Evolutionary conservation across 768 basidiomycete species (phyloP).

Genomic region (Boletus coccyginus): DNA sequence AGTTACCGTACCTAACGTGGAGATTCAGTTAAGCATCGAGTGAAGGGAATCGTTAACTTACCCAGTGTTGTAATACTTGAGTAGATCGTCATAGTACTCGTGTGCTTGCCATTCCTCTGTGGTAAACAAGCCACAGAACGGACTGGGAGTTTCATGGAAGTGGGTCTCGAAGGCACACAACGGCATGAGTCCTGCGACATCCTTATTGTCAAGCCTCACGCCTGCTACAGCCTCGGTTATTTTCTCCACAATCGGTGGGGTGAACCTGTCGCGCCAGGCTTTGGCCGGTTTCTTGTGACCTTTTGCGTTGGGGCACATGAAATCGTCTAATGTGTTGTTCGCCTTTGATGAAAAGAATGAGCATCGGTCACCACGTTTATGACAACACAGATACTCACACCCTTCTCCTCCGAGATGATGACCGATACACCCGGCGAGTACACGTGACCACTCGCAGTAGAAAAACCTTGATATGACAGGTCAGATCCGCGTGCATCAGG

Average conservation of each 20-base stretch:
- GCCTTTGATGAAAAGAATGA: constrained; percentile 29
- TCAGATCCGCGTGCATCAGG: neutral
- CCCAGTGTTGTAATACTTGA: constrained; percentile 80
- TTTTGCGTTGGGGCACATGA: constrained; percentile 59
- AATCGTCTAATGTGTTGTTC: constrained; percentile 69
- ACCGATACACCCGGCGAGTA: constrained; percentile 52
- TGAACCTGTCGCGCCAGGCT: constrained; percentile 58
- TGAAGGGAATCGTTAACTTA: constrained; percentile 28
- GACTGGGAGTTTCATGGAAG: constrained; percentile 47
- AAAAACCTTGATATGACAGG: constrained; percentile 48
- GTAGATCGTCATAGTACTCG: constrained; percentile 70
- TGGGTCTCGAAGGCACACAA: constrained; percentile 82
- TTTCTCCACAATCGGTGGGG: constrained; percentile 51
- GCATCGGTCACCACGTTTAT: neutral
- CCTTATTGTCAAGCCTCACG: constrained; percentile 51
- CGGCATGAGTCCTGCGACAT: constrained; percentile 60
- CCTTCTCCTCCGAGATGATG: constrained; percentile 43
- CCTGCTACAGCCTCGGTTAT: constrained; percentile 63
- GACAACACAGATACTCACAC: constrained; percentile 36
- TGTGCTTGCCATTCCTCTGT: constrained; percentile 59
- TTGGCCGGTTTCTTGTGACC: constrained; percentile 41
- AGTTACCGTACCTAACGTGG: constrained; percentile 57
- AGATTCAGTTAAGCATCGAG: neutral
- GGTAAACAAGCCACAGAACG: constrained; percentile 74
- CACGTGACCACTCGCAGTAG: constrained; percentile 43